phyloP scores from a whole-genome alignment of 169 alveolate species.

The Eimeria acervulina region DNA sequence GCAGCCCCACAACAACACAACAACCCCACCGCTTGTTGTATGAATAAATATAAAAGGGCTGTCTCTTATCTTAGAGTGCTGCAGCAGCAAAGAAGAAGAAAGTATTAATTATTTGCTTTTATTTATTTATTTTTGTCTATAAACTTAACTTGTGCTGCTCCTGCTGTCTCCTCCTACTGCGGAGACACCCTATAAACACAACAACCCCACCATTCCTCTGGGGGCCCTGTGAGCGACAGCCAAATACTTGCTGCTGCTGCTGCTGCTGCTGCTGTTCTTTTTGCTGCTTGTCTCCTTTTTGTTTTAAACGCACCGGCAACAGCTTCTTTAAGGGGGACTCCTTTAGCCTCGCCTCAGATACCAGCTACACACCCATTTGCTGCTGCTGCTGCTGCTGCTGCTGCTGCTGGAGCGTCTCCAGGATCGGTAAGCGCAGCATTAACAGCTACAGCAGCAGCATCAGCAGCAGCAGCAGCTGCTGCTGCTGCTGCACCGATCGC shows the following conservation, averaged over 20 bases:
- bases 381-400: slow-evolving; percentile 52
- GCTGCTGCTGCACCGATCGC: not conserved
- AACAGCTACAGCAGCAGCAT: not conserved
- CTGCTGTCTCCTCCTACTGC: not conserved
- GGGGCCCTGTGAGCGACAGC: not conserved
- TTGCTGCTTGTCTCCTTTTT: not conserved
- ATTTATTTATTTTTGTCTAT: not conserved
- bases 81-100: too few species aligned
- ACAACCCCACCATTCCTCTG: not conserved
- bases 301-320: not conserved
- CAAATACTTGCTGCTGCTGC: not conserved
- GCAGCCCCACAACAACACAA: not conserved
- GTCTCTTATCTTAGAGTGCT: too few species aligned
- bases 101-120: not conserved
- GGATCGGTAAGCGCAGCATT: not conserved
- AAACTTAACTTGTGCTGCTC: not conserved
- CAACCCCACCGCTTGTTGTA: not conserved
- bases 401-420: not conserved
- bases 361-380: not conserved
- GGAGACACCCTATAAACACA: not conserved
- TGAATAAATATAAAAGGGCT: not conserved
- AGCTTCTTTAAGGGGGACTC: not conserved
- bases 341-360: not conserved
- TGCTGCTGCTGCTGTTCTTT: slow-evolving; percentile 10
- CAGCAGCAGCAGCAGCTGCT: slow-evolving; percentile 65